A percentile compares a stretch with the other conserved stretches of the same genome.
phyloP scores from a whole-genome alignment of 2,329 filamentous ascomycete genomes.

The Ramularia endophylla region DNA sequence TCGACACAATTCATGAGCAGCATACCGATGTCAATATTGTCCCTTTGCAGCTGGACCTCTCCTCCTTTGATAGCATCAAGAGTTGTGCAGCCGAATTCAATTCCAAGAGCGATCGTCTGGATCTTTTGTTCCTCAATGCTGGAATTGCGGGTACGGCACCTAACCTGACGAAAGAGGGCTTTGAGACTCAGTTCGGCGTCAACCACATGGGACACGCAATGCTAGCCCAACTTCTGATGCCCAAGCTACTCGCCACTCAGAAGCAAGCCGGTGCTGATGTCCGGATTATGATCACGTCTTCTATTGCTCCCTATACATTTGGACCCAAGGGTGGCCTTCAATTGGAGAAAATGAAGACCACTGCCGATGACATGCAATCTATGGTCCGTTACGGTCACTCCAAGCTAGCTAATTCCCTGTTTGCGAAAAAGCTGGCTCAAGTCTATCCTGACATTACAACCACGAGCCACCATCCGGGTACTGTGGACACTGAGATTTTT shows the following conservation, averaged over 20 bases:
- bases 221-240: slow-evolving; percentile 22
- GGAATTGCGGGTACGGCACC: slow-evolving; percentile 32
- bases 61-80: slow-evolving; percentile 45
- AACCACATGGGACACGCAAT: slow-evolving; percentile 28
- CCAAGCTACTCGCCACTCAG: slow-evolving; percentile 38
- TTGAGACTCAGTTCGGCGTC: slow-evolving; percentile 33
- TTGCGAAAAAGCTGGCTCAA: slow-evolving; percentile 36
- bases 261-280: slow-evolving; percentile 36
- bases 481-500: slow-evolving; percentile 43
- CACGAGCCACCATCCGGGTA: slow-evolving; percentile 44
- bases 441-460: slow-evolving; percentile 41
- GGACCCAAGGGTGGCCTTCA: slow-evolving; percentile 15
- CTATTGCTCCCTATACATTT: slow-evolving; percentile 5
- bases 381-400: slow-evolving; percentile 38
- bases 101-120: slow-evolving; percentile 31
- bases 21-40: slow-evolving; percentile 35
- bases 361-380: slow-evolving; percentile 4
- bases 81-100: slow-evolving; percentile 32
- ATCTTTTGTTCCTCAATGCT: slow-evolving; percentile 41
- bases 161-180: slow-evolving; percentile 30
- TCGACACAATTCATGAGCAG: slow-evolving; percentile 33
- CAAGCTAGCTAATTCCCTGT: slow-evolving; percentile 48
- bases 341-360: slow-evolving; percentile 18
- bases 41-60: slow-evolving; percentile 45
- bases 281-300: slow-evolving; percentile 34